A percentile compares a stretch with the other conserved stretches of the same genome.
These are phyloP conservation scores for Diaporthe sp. DNA, from an alignment of 2,329 filamentous ascomycete species.

Conservation along the genomic window DNA sequence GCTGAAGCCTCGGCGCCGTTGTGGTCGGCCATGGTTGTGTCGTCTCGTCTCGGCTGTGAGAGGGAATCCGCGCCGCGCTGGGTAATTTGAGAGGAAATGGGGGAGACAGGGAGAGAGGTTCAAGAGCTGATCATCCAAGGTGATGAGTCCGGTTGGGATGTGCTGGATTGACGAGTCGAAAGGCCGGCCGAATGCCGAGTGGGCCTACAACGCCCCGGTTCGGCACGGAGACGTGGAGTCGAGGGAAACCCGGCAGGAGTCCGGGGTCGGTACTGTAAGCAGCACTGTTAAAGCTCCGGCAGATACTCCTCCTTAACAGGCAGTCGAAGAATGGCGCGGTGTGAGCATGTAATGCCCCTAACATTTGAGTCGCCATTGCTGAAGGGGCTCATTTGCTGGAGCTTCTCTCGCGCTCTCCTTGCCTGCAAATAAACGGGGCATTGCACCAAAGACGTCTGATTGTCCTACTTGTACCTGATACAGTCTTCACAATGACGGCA, in stretches of 20 bases:
- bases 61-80: not conserved
- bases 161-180: not conserved
- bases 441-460: not conserved
- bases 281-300: not conserved
- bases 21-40: constrained; percentile 18
- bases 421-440: not conserved
- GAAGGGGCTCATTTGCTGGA: not conserved
- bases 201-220: constrained; percentile 14
- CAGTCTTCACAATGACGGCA: not conserved
- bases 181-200: constrained; percentile 13
- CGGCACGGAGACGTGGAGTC: constrained; percentile 30
- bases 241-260: not conserved
- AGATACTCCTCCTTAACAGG: not conserved
- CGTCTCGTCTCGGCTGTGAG: not conserved
- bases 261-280: not conserved
- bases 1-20: not conserved
- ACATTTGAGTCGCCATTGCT: not conserved
- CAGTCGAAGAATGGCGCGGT: too few species aligned
- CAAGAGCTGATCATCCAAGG: not conserved
- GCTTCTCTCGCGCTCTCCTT: not conserved
- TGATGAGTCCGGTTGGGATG: not conserved
- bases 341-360: not conserved
- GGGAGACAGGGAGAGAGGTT: not conserved
- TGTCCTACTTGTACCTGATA: not conserved
- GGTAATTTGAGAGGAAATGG: not conserved